A percentile compares a stretch with the other conserved stretches of the same genome.
These are phyloP conservation scores for Aspergillus diversus DNA, from an alignment of 495 filamentous ascomycete genomes.

Conservation along the genomic window DNA sequence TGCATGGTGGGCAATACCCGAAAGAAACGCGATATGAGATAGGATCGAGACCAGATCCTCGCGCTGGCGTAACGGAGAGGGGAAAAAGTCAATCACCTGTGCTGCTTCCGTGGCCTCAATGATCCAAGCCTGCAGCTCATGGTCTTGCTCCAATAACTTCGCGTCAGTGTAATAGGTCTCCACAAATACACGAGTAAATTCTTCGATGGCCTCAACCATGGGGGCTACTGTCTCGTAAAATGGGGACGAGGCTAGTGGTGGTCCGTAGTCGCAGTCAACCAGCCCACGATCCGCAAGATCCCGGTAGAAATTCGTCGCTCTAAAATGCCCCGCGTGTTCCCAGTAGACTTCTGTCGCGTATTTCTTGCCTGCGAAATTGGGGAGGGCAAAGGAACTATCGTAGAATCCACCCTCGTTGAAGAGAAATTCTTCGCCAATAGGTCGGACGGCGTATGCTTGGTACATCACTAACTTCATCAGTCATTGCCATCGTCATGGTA, in stretches of 20 bases:
- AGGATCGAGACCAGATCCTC: conserved; percentile 2
- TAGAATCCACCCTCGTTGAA: conserved; percentile 17
- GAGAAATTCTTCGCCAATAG: conserved; percentile 11
- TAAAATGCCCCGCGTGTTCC: conserved; percentile 12
- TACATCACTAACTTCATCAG: conserved; percentile 8
- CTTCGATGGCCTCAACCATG: conserved; percentile 9
- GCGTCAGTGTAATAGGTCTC: background rate
- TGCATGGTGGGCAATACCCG: conserved; percentile 10
- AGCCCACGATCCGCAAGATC: conserved; percentile 2
- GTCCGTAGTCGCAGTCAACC: conserved; percentile 9
- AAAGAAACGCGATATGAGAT: conserved; percentile 5
- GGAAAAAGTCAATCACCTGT: conserved; percentile 7
- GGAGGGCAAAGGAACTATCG: conserved; percentile 14
- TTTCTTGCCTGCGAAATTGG: conserved; percentile 3
- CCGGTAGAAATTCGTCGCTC: conserved; percentile 3
- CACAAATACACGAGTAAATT: conserved; percentile 3
- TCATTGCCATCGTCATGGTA: background rate
- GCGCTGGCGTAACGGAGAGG: background rate
- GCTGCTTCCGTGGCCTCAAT: conserved; percentile 8
- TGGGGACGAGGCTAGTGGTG: background rate
- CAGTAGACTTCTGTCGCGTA: conserved; percentile 11
- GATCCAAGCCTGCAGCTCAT: conserved; percentile 4
- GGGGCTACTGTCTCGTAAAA: conserved; percentile 2
- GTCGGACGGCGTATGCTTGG: conserved; percentile 11
- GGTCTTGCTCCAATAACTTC: background rate